These are phyloP conservation scores for Suhomyces taliae DNA, from an alignment of 1,139 yeast genomes.

Conservation along the genomic window DNA sequence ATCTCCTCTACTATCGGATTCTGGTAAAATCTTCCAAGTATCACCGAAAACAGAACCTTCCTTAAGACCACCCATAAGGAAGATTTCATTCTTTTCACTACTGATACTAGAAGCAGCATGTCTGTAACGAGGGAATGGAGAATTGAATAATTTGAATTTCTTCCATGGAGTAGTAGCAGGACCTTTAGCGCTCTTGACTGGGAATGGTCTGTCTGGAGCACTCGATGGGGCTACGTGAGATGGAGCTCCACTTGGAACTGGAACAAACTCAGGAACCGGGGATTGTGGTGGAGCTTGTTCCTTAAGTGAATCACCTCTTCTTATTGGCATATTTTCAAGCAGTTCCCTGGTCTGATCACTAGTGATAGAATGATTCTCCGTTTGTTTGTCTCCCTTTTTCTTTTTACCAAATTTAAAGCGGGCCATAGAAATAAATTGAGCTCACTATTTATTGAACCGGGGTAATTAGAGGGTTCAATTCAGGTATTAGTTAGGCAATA, in stretches of 20 bases:
- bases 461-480: not conserved
- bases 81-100: slow-evolving; percentile 80
- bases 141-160: slow-evolving; percentile 63
- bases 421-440: slow-evolving; percentile 19
- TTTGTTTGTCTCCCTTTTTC: slow-evolving; percentile 16
- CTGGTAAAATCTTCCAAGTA: slow-evolving; percentile 75
- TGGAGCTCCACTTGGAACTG: not conserved
- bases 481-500: not conserved
- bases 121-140: slow-evolving; percentile 93
- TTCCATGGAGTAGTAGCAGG: slow-evolving; percentile 66
- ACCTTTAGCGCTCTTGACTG: slow-evolving; percentile 1
- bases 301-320: slow-evolving; percentile 9
- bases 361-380: slow-evolving; percentile 12
- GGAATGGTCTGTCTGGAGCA: not conserved
- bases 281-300: slow-evolving; percentile 1
- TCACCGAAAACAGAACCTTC: slow-evolving; percentile 94
- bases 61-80: slow-evolving; percentile 92
- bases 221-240: not conserved
- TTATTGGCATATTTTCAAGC: slow-evolving; percentile 9
- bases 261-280: not conserved
- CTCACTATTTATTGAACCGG: slow-evolving; percentile 1
- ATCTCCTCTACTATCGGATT: slow-evolving; percentile 26
- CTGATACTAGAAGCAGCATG: slow-evolving; percentile 80
- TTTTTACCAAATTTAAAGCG: slow-evolving; percentile 32
- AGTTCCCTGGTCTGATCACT: slow-evolving; percentile 11